Percentiles rank a stretch among this genome's conserved stretches.
Conservation (phyloP, 257 asterid species). For the Voacanga thouarsii region DNA sequence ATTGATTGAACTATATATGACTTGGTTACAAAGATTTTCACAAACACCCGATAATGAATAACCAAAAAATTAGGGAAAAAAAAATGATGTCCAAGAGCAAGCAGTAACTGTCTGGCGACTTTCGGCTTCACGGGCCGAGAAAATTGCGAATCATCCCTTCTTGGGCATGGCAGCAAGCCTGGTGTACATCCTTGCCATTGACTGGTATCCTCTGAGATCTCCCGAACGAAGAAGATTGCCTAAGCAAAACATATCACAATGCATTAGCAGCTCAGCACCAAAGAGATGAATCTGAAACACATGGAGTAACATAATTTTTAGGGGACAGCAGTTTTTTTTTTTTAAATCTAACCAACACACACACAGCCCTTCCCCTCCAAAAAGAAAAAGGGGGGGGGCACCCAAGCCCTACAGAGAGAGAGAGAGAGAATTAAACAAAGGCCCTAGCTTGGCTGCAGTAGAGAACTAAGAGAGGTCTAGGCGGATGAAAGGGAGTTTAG, state of each 20-base stretch:
- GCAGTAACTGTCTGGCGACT: too few species aligned
- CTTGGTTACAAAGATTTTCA: not conserved
- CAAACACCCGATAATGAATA: not conserved
- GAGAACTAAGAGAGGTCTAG: not conserved
- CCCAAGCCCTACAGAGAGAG: too few species aligned
- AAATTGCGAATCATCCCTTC: constrained; percentile 48
- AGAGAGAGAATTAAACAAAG: not conserved
- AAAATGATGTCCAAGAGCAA: not conserved
- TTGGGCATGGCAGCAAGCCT: constrained; percentile 98
- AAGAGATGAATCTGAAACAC: not conserved
- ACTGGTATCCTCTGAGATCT: constrained; percentile 83
- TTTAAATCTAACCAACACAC: too few species aligned
- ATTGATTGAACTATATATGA: not conserved
- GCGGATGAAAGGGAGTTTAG: not conserved
- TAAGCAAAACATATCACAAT: constrained; percentile 13
- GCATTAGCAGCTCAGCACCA: not conserved
- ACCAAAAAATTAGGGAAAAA: too few species aligned
- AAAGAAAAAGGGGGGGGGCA: too few species aligned
- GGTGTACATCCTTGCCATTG: constrained; percentile 98
- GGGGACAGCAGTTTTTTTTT: too few species aligned
- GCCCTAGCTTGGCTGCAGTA: not conserved
- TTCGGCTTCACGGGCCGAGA: not conserved
- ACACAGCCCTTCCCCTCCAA: too few species aligned
- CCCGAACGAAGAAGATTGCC: constrained; percentile 98
- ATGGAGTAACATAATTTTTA: not conserved